A percentile compares a stretch with the other conserved stretches of the same genome.
Conservation (phyloP, 2,329 filamentous ascomycete genomes). For the Verticillium klebahnii region DNA sequence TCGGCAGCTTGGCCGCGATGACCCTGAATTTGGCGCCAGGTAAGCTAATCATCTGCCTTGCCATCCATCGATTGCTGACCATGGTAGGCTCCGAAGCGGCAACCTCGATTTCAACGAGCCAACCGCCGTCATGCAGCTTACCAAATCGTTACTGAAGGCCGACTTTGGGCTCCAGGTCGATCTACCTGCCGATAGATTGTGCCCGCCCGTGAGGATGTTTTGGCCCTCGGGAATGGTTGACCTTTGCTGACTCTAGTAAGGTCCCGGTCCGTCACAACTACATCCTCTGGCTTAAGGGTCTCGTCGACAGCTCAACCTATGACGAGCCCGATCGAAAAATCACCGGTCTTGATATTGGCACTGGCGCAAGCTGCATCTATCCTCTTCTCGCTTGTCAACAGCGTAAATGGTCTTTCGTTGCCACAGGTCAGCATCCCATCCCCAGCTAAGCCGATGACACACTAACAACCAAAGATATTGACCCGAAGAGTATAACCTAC, state of each 20-base stretch:
- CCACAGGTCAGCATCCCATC: conserved; percentile 41
- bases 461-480: conserved; percentile 55
- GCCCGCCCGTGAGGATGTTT: conserved; percentile 63
- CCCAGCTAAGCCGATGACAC: background rate
- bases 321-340: conserved; percentile 43
- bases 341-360: conserved; percentile 78
- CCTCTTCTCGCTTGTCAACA: conserved; percentile 72
- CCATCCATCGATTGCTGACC: background rate
- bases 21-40: conserved; percentile 37
- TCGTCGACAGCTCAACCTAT: conserved; percentile 69
- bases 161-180: conserved; percentile 71
- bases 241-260: conserved; percentile 23
- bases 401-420: conserved; percentile 69
- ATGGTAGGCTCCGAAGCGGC: conserved; percentile 28
- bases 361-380: conserved; percentile 89
- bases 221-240: background rate
- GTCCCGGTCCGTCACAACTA: conserved; percentile 76
- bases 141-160: conserved; percentile 68
- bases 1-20: conserved; percentile 31
- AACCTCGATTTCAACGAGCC: conserved; percentile 80
- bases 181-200: conserved; percentile 74
- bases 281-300: conserved; percentile 78
- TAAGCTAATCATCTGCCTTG: conserved; percentile 18
- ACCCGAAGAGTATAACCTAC: conserved; percentile 61
- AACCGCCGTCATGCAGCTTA: conserved; percentile 71